These are phyloP conservation scores for Lenzites betulinus DNA, from an alignment of 768 basidiomycete genomes.

Conservation along the genomic window DNA sequence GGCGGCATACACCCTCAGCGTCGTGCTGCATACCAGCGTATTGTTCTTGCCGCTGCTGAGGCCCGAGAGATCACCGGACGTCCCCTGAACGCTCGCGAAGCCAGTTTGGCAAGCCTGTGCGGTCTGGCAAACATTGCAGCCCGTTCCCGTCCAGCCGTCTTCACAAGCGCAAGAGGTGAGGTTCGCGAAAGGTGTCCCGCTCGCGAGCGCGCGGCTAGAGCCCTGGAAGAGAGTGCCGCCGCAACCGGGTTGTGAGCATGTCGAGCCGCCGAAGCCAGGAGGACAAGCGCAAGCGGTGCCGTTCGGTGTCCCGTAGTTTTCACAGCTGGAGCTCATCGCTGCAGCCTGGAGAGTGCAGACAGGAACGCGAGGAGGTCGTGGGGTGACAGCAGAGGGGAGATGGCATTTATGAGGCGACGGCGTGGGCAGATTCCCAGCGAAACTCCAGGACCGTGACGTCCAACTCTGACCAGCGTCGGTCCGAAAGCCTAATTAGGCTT, in stretches of 20 bases:
- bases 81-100: constrained; percentile 36
- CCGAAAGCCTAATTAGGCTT: constrained; percentile 1
- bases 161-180: constrained; percentile 73
- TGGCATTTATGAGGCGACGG: constrained; percentile 1
- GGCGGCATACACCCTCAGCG: constrained; percentile 71
- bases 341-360: not conserved
- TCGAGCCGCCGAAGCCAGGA: constrained; percentile 73
- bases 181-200: constrained; percentile 55
- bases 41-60: constrained; percentile 46
- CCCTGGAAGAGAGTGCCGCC: constrained; percentile 84
- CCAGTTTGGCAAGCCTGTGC: constrained; percentile 69
- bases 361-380: not conserved
- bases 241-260: constrained; percentile 71
- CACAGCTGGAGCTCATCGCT: constrained; percentile 41
- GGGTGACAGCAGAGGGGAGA: not conserved
- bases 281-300: constrained; percentile 74
- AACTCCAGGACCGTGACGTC: not conserved
- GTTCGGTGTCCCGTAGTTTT: constrained; percentile 65
- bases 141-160: constrained; percentile 73
- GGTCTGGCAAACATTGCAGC: constrained; percentile 78
- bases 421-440: constrained; percentile 7
- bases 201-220: constrained; percentile 51
- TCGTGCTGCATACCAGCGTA: constrained; percentile 73
- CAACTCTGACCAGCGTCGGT: not conserved
- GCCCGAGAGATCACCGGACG: constrained; percentile 30